These are phyloP conservation scores for Coemansia sp. DNA, from an alignment of 192 early-diverging fungal genomes.

Conservation along the genomic window DNA sequence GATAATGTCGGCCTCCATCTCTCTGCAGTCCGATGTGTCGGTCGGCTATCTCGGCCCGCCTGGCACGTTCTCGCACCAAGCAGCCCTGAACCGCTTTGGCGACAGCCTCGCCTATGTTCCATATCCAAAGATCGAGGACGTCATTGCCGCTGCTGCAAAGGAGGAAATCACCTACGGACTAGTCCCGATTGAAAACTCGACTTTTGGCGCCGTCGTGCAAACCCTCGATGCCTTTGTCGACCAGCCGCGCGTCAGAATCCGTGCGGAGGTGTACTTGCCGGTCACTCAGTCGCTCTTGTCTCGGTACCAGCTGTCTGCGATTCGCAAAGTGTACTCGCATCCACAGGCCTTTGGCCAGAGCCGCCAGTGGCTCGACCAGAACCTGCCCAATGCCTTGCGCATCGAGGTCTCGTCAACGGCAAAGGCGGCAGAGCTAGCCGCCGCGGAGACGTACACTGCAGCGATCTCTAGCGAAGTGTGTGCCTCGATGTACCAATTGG, in stretches of 20 bases:
- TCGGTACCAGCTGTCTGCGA: conserved; percentile 60
- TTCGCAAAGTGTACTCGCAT: conserved; percentile 82
- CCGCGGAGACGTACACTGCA: conserved; percentile 74
- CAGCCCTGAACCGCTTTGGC: conserved; percentile 76
- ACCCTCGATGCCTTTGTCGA: conserved; percentile 81
- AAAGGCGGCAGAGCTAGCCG: conserved; percentile 85
- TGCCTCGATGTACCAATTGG: conserved; percentile 76
- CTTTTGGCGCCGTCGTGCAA: conserved; percentile 80
- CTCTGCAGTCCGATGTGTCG: conserved; percentile 76
- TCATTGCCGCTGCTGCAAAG: conserved; percentile 77
- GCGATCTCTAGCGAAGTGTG: conserved; percentile 84
- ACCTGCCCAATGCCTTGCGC: conserved; percentile 74
- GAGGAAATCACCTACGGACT: conserved; percentile 84
- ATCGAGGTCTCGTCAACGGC: conserved; percentile 82
- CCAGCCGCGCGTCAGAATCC: conserved; percentile 63
- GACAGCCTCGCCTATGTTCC: conserved; percentile 77
- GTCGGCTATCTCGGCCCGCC: conserved; percentile 91
- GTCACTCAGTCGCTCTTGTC: conserved; percentile 85
- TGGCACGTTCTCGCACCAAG: conserved; percentile 92
- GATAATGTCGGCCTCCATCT: conserved; percentile 91
- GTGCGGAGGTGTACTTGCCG: conserved; percentile 79
- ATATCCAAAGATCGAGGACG: conserved; percentile 71
- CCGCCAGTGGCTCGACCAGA: conserved; percentile 67
- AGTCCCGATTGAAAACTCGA: conserved; percentile 96
- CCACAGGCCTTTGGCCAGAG: conserved; percentile 84